phyloP scores from a whole-genome alignment of 2,329 filamentous ascomycete genomes.

The Neopestalotiopsis sp. region DNA sequence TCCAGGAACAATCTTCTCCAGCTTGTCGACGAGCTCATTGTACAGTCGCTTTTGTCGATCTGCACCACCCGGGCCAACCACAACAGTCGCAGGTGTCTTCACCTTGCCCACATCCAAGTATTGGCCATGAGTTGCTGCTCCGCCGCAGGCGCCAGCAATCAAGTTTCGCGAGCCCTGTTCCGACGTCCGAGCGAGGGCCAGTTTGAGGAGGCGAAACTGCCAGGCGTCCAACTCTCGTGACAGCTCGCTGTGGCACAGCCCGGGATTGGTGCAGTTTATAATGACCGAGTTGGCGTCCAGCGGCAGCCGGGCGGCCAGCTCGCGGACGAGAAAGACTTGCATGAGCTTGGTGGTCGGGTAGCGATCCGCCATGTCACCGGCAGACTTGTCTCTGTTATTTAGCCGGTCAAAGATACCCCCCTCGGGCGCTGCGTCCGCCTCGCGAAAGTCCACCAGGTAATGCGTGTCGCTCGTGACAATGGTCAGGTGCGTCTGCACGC shows the following conservation, averaged over 20 bases:
- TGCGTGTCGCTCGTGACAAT: slow-evolving; percentile 3
- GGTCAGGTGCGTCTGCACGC: neutral
- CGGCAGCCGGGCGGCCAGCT: neutral
- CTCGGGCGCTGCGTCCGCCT: neutral
- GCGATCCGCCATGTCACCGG: neutral
- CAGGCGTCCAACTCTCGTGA: slow-evolving; percentile 4
- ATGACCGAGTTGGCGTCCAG: slow-evolving; percentile 2
- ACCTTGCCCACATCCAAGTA: slow-evolving; percentile 12
- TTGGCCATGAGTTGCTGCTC: slow-evolving; percentile 7
- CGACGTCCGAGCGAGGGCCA: neutral
- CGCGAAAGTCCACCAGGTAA: slow-evolving; percentile 5
- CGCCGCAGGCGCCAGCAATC: slow-evolving; percentile 6
- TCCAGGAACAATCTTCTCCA: slow-evolving; percentile 10
- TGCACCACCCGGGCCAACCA: slow-evolving; percentile 1
- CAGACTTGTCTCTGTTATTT: neutral
- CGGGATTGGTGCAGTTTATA: slow-evolving; percentile 14
- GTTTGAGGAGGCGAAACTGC: slow-evolving; percentile 2
- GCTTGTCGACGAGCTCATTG: slow-evolving; percentile 8
- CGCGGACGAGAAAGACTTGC: neutral
- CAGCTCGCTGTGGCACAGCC: slow-evolving; percentile 9
- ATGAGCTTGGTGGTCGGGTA: slow-evolving; percentile 7
- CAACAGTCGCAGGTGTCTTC: slow-evolving; percentile 8
- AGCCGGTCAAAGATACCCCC: slow-evolving; percentile 6
- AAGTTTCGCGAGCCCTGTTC: slow-evolving; percentile 13
- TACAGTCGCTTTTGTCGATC: slow-evolving; percentile 3